phyloP scores from a whole-genome alignment of 257 asterid species.

The Solanum pimpinellifolium region DNA sequence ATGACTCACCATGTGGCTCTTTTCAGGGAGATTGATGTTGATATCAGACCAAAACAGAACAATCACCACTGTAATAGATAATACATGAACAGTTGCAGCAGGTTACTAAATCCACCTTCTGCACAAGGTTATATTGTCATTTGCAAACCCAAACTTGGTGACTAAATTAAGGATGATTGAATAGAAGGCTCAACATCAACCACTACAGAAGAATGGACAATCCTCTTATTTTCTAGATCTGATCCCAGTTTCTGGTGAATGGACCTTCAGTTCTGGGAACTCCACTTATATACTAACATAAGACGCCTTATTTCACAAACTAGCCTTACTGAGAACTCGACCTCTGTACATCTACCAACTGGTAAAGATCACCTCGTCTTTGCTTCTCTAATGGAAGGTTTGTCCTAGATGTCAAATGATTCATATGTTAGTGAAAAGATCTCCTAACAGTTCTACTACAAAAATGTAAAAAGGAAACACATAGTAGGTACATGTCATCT shows the following conservation, averaged over 20 bases:
- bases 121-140: not conserved
- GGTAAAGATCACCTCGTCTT: slow-evolving; percentile 91
- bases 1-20: not conserved
- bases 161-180: not conserved
- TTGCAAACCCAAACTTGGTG: not conserved
- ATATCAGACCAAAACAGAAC: not conserved
- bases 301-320: not conserved
- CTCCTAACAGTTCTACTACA: not conserved
- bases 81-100: not conserved
- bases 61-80: not conserved
- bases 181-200: not conserved
- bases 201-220: not conserved
- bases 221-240: not conserved
- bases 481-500: not conserved
- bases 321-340: slow-evolving; percentile 23
- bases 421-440: not conserved
- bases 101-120: not conserved
- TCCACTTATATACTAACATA: not conserved
- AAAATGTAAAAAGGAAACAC: not conserved
- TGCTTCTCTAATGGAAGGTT: slow-evolving; percentile 85
- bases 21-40: not conserved
- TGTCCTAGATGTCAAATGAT: slow-evolving; percentile 27
- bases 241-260: not conserved
- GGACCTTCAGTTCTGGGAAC: not conserved
- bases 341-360: slow-evolving; percentile 76